These are phyloP conservation scores for Solanum phureja DNA, from an alignment of 257 asterid species.

Conservation along the genomic window DNA sequence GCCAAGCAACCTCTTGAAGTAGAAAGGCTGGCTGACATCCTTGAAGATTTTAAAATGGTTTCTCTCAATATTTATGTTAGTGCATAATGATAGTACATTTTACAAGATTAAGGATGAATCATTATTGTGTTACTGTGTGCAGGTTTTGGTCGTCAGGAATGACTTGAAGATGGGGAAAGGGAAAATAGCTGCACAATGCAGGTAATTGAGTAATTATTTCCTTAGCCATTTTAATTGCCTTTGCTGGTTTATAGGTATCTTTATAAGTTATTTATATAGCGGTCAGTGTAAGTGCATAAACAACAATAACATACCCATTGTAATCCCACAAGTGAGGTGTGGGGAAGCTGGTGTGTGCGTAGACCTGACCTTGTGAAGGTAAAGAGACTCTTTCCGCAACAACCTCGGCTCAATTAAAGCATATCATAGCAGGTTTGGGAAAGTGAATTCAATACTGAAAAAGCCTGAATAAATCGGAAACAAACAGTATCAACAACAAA, in stretches of 20 bases:
- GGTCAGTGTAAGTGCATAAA: neutral
- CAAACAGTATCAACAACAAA: neutral
- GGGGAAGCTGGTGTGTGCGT: neutral
- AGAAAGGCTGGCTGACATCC: constrained; percentile 79
- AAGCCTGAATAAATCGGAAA: neutral
- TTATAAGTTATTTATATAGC: neutral
- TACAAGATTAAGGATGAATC: neutral
- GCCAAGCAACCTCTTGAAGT: constrained; percentile 51
- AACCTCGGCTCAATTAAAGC: neutral
- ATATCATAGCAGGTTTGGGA: neutral
- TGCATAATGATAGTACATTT: neutral
- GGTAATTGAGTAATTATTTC: constrained; percentile 24
- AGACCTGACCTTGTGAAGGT: neutral
- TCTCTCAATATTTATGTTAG: neutral
- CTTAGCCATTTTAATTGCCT: neutral
- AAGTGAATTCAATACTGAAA: neutral
- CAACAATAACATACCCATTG: neutral
- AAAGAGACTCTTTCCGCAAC: neutral
- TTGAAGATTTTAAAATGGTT: constrained; percentile 93
- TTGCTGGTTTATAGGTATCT: neutral
- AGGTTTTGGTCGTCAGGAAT: constrained; percentile 98
- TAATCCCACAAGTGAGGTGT: neutral
- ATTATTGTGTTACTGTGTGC: constrained; percentile 14
- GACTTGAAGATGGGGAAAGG: constrained; percentile 99
- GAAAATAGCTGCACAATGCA: constrained; percentile 98